Evolutionary conservation across 306 rosid species (phyloP), one percentile per base, ranked within the genome.

Genomic region (Malus asiatica): DNA sequence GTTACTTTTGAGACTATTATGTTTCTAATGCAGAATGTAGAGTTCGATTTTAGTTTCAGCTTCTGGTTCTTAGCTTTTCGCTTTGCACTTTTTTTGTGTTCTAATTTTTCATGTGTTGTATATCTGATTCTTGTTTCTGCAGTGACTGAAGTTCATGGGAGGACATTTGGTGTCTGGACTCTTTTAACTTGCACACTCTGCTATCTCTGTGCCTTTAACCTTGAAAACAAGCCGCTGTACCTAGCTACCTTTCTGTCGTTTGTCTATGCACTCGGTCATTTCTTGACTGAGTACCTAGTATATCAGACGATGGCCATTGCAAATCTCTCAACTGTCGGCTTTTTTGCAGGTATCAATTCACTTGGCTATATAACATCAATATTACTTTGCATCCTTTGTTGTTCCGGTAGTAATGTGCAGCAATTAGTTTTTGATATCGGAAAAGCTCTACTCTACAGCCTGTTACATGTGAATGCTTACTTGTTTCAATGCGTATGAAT

Each of bases 101-200:
- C 35, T 67, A 35, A 22, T 72, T 30, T 46, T 55, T 42, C 40
- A 4, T 77, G 23, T 73, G 52, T 67, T 68, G 5, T 35, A 59
- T 48, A 19, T 42, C 8, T 13, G 53, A 1, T 33, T 22, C 4
- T 35, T 60, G 15, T 44, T 68, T 71, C 11, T 71, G 61, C 55
- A 92, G 99, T 92, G 99, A 85, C 91, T 72, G 99, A 95, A 84
- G 89, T 89, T 89, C 99, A 95, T 81, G 99, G 99, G 70, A 91
- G 97, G 73, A 92, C 99, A 74, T 92, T 95, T 83, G 97, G 97
- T 68, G 85, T 89, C 35, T 95, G 99, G 99, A 89, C 97, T 10
- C 88, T 95, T 69, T 78, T 92, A 77, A 92, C 97, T 72, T 92
- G 97, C 89, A 95, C 97, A 18, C 99, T 95, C 63, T 95, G 97